Base-by-base conservation (phyloP, 176 grass and related monocot genomes). In the Bolboschoenus planiculmis region DNA sequence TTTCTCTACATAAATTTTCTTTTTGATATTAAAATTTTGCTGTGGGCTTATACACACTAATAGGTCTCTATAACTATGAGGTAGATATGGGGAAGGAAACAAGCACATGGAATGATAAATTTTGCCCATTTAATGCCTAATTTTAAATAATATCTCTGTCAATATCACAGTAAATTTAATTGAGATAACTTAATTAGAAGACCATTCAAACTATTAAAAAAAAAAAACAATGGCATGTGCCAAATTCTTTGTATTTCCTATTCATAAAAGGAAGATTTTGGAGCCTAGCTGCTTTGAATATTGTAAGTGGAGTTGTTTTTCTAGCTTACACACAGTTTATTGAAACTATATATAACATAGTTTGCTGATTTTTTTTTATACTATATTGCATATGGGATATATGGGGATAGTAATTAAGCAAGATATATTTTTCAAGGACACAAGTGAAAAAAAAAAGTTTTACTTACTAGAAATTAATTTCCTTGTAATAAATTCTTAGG, bases 111-210 rank as follows among this genome's bases (percentile, higher is more conserved):
- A 84, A 54, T 35, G 62, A 59, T 84, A 60, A 73, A 84, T 18
- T 35, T 75, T 70, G 33, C 13, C 7, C 64, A 84, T 76, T 84
- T 40, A 84, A 59, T 73, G 30, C 48, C 36, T 30, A 71, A 29
- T 84, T 75, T 84, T 76, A 30, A 33, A 83, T 72, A 15, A 53
- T 72, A 72, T 83, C 60, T 71, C 62, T 83, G 42, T 84, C 16
- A 75, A 84, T 59, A 56, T 84, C 53, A 40, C 82, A 72, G 63
- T 55, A 57, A 23, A 36, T 48, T 61, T 16, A 83, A n/a, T n/a
- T n/a, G n/a, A 83, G 36, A 60, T 48, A 74, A 74, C 70, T 66
- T 18, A 53, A 53, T 53, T 18, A 1, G 40, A 15, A 27, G 7
- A 48, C 15, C 2, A 74, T 74, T 46, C 21, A 26, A 73, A 27